These are phyloP conservation scores for Handroanthus guayacan DNA, from an alignment of 257 asterid genomes.

Conservation along the genomic window DNA sequence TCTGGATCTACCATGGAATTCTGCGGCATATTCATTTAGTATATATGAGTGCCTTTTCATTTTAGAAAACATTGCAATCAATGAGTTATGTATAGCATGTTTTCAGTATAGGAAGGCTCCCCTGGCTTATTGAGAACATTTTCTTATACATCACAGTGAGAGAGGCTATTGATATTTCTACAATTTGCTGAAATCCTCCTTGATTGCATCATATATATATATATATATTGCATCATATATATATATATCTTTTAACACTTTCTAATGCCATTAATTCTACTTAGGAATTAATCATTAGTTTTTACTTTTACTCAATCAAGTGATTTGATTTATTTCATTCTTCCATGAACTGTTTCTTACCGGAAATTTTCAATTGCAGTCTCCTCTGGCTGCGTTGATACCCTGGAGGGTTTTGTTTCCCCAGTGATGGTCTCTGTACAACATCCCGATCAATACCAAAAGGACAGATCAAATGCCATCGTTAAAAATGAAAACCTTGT, in stretches of 20 bases:
- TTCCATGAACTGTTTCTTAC: background rate
- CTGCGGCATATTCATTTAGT: too few relatives aligned
- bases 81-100: background rate
- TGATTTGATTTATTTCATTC: background rate
- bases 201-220: background rate
- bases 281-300: background rate
- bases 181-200: background rate
- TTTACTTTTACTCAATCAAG: background rate
- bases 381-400: conserved; percentile 36
- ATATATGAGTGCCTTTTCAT: too few relatives aligned
- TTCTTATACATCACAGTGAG: background rate
- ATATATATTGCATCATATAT: background rate
- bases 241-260: background rate
- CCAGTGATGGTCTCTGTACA: conserved; percentile 39
- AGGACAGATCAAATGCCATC: conserved; percentile 65
- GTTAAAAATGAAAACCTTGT: conserved; percentile 60
- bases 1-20: too few relatives aligned
- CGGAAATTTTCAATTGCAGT: conserved; percentile 22
- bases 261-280: background rate
- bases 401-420: conserved; percentile 34
- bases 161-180: background rate
- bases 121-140: background rate
- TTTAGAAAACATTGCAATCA: background rate
- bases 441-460: conserved; percentile 36
- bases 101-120: background rate